phyloP scores from a whole-genome alignment of 2,329 filamentous ascomycete genomes.

The Diaporthe helianthi region DNA sequence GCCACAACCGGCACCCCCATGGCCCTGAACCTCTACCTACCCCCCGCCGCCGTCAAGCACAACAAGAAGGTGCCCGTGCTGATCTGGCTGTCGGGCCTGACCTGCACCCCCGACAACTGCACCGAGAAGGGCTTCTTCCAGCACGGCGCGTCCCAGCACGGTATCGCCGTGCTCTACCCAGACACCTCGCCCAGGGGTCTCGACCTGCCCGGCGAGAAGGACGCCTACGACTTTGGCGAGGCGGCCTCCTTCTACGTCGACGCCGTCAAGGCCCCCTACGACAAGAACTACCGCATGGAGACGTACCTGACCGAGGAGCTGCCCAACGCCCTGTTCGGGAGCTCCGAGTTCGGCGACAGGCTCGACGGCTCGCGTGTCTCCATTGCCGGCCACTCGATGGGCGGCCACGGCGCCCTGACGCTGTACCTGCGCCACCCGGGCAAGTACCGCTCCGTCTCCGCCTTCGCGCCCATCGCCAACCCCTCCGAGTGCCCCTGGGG shows the following conservation, averaged over 20 bases:
- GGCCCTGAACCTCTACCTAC: conserved; percentile 91
- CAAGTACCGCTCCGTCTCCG: conserved; percentile 86
- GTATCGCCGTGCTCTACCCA: conserved; percentile 92
- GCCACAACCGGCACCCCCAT: conserved; percentile 83
- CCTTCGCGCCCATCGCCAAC: conserved; percentile 91
- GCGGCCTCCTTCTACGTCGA: conserved; percentile 96
- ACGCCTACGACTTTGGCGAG: conserved; percentile 88
- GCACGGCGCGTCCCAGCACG: conserved; percentile 76
- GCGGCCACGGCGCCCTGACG: conserved; percentile 92
- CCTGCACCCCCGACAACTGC: conserved; percentile 90
- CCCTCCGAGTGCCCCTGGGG: conserved; percentile 90
- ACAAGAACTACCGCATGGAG: conserved; percentile 89
- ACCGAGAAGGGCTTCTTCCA: conserved; percentile 91
- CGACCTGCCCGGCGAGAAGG: conserved; percentile 82
- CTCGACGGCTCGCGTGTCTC: conserved; percentile 76
- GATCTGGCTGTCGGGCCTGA: conserved; percentile 92
- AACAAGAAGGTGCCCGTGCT: conserved; percentile 79
- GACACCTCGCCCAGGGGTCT: conserved; percentile 93
- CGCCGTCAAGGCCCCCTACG: conserved; percentile 77
- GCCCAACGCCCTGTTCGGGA: conserved; percentile 75
- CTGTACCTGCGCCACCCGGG: conserved; percentile 92
- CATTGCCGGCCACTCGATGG: conserved; percentile 97
- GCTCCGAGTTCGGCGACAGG: conserved; percentile 67
- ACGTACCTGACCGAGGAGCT: conserved; percentile 89
- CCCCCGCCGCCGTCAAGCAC: conserved; percentile 65